Evolutionary conservation across 2,329 filamentous ascomycete genomes (phyloP), one percentile per base, ranked within the genome.

Genomic region (Fusarium compactum): DNA sequence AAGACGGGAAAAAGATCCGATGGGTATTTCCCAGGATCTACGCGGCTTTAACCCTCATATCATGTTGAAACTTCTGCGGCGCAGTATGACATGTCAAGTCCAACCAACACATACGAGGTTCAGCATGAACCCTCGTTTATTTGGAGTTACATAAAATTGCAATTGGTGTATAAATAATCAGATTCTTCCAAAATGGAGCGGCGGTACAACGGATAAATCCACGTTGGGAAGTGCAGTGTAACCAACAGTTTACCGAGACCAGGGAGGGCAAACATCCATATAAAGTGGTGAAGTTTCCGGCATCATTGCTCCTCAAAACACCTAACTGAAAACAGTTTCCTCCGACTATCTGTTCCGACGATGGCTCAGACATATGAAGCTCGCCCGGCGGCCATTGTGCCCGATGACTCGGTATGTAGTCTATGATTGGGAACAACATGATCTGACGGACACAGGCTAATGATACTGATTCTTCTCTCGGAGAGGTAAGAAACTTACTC

Each of bases 391-490:
- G 22, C 2, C 14, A 27, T 63, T 18, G 12, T 48, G 2, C 34
- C 48, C 5, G 58, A 62, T 2, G 25, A 24, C 7, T 11, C 18
- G 4, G 61, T 63, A 25, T 43, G 24, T 24, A 24, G 22, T 24
- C 22, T 24, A 24, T 24, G 22, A 24, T 24, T 24, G 22, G 22
- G 22, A 24, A 24, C 22, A 24, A 24, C 22, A 24, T 24, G 5
- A 24, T 24, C n/a, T 64, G 9, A 48, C 27, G 16, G n/a, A 9
- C 3, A 3, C 2, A 64, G 61, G 22, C 11, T 3, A 15, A 48
- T 6, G 58, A 63, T 14, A 48, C 29, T n/a, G 61, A 63, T 15
- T 64, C 61, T n/a, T 56, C 61, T 11, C 24, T 64, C 25, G 61
- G 58, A 2, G 43, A 57, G 2, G 61, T 47, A 34, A 9, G 8